Conservation (phyloP, 306 rosid genomes). For the Dryas drummondii region DNA sequence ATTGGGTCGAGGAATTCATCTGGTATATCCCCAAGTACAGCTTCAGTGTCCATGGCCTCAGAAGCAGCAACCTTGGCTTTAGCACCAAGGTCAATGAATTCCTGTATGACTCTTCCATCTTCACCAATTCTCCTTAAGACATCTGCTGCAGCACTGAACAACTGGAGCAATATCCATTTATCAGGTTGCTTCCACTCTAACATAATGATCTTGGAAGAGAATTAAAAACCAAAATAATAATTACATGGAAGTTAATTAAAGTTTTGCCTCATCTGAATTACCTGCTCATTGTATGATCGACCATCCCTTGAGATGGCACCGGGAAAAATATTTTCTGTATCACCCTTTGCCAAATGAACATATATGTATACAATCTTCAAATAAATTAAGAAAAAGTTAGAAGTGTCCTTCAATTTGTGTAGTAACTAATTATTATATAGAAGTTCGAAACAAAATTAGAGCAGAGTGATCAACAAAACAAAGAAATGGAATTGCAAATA, state of each 20-base stretch:
- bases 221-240: slow-evolving; percentile 1
- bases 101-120: slow-evolving; percentile 78
- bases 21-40: slow-evolving; percentile 94
- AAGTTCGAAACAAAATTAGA: background rate
- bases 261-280: slow-evolving; percentile 25
- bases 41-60: slow-evolving; percentile 94
- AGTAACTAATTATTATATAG: background rate
- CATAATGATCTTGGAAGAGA: slow-evolving; percentile 8
- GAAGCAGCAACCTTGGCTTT: slow-evolving; percentile 93
- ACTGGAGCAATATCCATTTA: slow-evolving; percentile 46
- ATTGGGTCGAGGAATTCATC: slow-evolving; percentile 99
- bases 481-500: slow-evolving; percentile 1
- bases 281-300: slow-evolving; percentile 96
- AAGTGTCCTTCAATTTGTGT: background rate
- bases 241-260: slow-evolving; percentile 7
- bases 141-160: slow-evolving; percentile 86
- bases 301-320: slow-evolving; percentile 96
- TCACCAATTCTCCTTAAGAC: slow-evolving; percentile 84
- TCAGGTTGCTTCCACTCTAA: slow-evolving; percentile 26
- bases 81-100: slow-evolving; percentile 75
- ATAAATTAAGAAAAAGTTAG: background rate
- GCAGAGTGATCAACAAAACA: background rate
- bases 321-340: slow-evolving; percentile 71
- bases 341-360: slow-evolving; percentile 93
- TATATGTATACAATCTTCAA: slow-evolving; percentile 81